Evolutionary conservation across 306 rosid genomes (phyloP), one percentile per base, ranked within the genome.

Genomic region (Psophocarpus tetragonolobus): DNA sequence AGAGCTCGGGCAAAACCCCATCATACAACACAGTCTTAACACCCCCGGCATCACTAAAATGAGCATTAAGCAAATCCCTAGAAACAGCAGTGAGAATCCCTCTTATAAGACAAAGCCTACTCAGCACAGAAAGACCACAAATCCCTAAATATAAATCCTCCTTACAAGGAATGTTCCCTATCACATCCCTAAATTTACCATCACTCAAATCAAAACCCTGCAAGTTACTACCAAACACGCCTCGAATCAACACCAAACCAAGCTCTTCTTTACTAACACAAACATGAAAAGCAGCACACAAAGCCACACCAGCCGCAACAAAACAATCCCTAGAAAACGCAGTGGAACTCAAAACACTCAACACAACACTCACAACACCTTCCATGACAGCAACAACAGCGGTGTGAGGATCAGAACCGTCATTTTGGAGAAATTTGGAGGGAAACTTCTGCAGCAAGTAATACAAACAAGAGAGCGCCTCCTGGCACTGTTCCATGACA

Each of bases 401-500:
- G n/a, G n/a, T n/a, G n/a, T n/a, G n/a, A n/a, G n/a, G n/a, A 21
- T 51, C 58, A 32, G 4, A 44, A 23, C 71, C 64, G 47, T n/a
- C 56, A 11, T 29, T 50, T 8, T 60, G 88, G 71, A 51, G 74
- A 32, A 95, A 95, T 85, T 75, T 86, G 0, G 51, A 57, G 42
- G 97, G 96, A 80, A 95, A 95, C 56, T 91, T 85, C 82, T 92
- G 97, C 42, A 95, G 87, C 90, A 95, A 81, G 88, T 95, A 95
- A 76, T 95, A 95, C 89, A 88, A 84, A 56, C 97, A 95, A 56
- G 99, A 95, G 87, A 95, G 61, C 48, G 94, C 93, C 86, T 95
- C 99, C 41, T 95, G 99, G 80, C 99, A 92, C 62, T 95, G 99
- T 21, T 95, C 99, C 97, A 95, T 90, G 0, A 88, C 97, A 62